These are phyloP conservation scores for Jacaranda copaia DNA, from an alignment of 257 asterid genomes.

Conservation along the genomic window DNA sequence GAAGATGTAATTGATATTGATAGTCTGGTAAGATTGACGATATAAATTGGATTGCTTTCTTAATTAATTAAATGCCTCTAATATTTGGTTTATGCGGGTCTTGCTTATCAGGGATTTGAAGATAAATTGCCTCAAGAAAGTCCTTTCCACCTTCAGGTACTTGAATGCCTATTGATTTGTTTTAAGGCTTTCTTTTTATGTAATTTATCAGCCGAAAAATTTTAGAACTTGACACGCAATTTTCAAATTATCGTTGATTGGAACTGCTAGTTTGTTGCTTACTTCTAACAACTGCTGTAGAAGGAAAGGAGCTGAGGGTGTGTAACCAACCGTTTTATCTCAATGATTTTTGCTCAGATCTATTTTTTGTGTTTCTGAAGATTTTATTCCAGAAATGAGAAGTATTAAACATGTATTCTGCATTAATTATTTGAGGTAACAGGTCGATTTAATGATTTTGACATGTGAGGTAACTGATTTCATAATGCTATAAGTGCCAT, in stretches of 20 bases:
- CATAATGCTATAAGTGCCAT: constrained; percentile 22
- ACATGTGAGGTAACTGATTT: not conserved
- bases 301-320: constrained; percentile 6
- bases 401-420: constrained; percentile 16
- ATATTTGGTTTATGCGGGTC: constrained; percentile 39
- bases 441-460: constrained; percentile 18
- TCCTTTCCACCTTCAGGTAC: constrained; percentile 93
- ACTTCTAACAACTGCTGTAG: not conserved
- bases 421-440: constrained; percentile 20
- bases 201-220: constrained; percentile 13
- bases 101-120: constrained; percentile 78
- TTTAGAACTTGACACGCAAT: constrained; percentile 10
- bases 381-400: not conserved
- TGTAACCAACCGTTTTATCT: constrained; percentile 19
- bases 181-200: constrained; percentile 25
- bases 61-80: constrained; percentile 28
- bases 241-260: constrained; percentile 21
- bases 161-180: constrained; percentile 20
- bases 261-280: constrained; percentile 27
- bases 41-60: constrained; percentile 30
- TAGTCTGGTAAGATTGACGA: constrained; percentile 62
- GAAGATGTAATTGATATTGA: constrained; percentile 92
- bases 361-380: not conserved
- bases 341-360: not conserved
- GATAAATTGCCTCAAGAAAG: constrained; percentile 90